Percentiles rank a stretch among this genome's conserved stretches.
Evolutionary conservation across 352 stramenopile species (phyloP).

Genomic region (Thalassiosira hispida): DNA sequence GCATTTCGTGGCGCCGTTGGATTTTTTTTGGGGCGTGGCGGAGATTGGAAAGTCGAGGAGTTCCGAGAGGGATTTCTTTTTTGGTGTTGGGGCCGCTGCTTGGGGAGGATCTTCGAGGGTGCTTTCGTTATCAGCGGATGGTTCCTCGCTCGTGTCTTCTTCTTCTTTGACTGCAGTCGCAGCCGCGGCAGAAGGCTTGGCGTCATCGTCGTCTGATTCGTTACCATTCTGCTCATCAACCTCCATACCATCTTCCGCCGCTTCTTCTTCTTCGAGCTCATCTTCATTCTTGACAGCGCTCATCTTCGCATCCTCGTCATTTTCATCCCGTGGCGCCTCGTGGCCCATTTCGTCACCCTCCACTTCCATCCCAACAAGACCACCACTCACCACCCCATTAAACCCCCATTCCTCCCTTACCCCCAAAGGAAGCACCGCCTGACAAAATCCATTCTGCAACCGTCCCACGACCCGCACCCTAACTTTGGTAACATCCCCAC

Average conservation of each 20-base stretch:
- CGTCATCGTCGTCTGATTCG: neutral
- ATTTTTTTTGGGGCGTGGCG: slow-evolving; percentile 1
- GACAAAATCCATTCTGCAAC: slow-evolving; percentile 38
- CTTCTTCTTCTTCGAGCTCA: neutral
- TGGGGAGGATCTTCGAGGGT: too few relatives aligned
- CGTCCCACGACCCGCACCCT: slow-evolving; percentile 3
- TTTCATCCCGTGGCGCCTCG: neutral
- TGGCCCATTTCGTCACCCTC: neutral
- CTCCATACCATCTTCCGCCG: slow-evolving; percentile 2
- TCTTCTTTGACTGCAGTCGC: neutral
- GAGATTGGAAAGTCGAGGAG: slow-evolving; percentile 17
- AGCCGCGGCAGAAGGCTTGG: neutral
- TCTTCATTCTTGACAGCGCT: neutral
- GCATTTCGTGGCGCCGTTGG: slow-evolving; percentile 14
- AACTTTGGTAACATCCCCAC: slow-evolving; percentile 23
- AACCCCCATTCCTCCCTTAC: neutral
- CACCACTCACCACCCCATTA: neutral
- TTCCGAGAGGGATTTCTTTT: neutral
- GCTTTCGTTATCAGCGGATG: too few relatives aligned
- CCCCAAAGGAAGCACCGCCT: slow-evolving; percentile 15
- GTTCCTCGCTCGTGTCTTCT: too few relatives aligned
- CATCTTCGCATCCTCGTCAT: neutral
- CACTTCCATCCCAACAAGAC: slow-evolving; percentile 1
- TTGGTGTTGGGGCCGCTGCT: neutral
- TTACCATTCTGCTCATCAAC: neutral